Base-by-base conservation (phyloP, 768 basidiomycete genomes). In the Lentinula lateritia region DNA sequence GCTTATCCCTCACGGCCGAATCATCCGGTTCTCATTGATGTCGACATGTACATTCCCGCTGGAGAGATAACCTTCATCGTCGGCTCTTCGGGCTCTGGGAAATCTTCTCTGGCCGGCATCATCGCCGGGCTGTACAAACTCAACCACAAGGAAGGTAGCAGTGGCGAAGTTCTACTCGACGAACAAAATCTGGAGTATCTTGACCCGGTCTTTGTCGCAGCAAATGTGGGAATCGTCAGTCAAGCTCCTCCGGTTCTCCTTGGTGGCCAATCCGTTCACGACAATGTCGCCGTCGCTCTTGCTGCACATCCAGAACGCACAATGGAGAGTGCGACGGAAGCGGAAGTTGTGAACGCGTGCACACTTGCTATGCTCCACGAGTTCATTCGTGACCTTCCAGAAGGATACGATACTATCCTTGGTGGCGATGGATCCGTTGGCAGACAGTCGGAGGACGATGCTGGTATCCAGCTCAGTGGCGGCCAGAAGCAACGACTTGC, bases 401-500 rank as follows among this genome's bases (percentile, higher is more conserved):
- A 88, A 3, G 93, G 94, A 0, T 98, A 98, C 66, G 91, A 95
- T 52, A 96, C 95, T 0, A 73, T 42, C n/a, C 46, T 60, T 13
- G 48, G 41, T n/a, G 58, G 45, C 15, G 58, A 60, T 23, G 58
- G 36, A 39, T 48, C 45, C 5, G 45, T 50, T 32, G 34, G 48
- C 34, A 23, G 16, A 13, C 45, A 60, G 48, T 39, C 36, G 79
- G 35, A 74, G 98, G 2, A 92, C 0, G 84, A 77, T 23, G 84
- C 81, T 34, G 95, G 94, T 2, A 83, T 90, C 2, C 85, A 82
- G 48, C 73, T 95, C 66, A 93, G 91, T 64, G 96, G 96, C 13
- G 96, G 96, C 2, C 97, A 98, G 78, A 85, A 85, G 66, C 96
- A 99, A 75, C 75, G 96, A 8, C 70, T 99, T 34, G 92, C 93